Evolutionary conservation across 2,329 filamentous ascomycete genomes (phyloP).

Genomic region (Teratosphaeria nubilosa): DNA sequence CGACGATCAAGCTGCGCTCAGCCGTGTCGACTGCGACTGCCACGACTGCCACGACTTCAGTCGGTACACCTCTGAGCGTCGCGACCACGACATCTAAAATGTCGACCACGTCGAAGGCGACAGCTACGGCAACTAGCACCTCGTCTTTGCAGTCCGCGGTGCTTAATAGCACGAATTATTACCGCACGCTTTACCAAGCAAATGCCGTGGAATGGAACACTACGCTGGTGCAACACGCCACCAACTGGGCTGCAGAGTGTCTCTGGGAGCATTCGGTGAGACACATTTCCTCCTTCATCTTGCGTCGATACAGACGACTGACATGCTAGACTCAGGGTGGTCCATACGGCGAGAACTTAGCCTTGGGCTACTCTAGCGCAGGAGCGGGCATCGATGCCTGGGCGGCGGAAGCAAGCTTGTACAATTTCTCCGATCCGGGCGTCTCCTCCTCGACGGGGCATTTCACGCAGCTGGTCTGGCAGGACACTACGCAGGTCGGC

Average conservation of each 20-base stretch:
- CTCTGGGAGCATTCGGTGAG: conserved; percentile 22
- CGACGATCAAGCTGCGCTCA: neutral
- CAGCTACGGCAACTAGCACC: neutral
- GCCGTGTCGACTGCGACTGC: neutral
- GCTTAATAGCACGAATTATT: conserved; percentile 26
- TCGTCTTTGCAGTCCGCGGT: conserved; percentile 9
- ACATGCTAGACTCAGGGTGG: conserved; percentile 11
- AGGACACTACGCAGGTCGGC: conserved; percentile 20
- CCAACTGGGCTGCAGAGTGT: conserved; percentile 18
- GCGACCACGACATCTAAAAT: neutral
- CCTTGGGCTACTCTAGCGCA: conserved; percentile 14
- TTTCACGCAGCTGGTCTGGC: conserved; percentile 27
- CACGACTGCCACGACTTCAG: neutral
- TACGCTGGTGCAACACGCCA: conserved; percentile 18
- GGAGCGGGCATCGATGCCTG: conserved; percentile 21
- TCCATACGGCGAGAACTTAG: conserved; percentile 25
- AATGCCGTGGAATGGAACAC: conserved; percentile 18
- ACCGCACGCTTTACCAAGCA: conserved; percentile 16
- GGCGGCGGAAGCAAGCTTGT: conserved; percentile 21
- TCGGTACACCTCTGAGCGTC: neutral
- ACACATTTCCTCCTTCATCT: neutral
- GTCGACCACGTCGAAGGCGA: neutral
- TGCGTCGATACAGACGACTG: no score
- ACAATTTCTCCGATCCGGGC: conserved; percentile 16
- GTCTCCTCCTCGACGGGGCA: conserved; percentile 21